Conservation (phyloP, 129 eudicot genomes). For the Lactuca sativa region DNA sequence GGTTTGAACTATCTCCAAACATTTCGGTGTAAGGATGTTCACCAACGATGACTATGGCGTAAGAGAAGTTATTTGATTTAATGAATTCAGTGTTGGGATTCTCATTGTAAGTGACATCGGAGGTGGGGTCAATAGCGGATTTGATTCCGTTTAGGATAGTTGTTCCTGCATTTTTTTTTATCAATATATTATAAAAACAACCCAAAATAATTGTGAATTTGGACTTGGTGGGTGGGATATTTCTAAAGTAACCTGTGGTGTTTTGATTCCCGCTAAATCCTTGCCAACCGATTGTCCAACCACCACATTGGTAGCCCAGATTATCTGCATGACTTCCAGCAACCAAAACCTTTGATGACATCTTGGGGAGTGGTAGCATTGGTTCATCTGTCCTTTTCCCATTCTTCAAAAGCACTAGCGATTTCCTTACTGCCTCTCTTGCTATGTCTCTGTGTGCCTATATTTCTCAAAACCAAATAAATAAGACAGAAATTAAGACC, state of each 20-base stretch:
- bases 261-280: constrained; percentile 58
- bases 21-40: constrained; percentile 68
- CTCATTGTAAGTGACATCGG: constrained; percentile 47
- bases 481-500: background rate
- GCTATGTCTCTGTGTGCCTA: constrained; percentile 63
- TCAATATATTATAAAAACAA: too few species aligned
- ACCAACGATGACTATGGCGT: constrained; percentile 65
- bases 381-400: constrained; percentile 44
- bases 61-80: constrained; percentile 45
- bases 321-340: constrained; percentile 74
- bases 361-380: constrained; percentile 56
- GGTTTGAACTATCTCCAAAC: constrained; percentile 60
- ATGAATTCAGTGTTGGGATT: constrained; percentile 44
- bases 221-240: too few species aligned
- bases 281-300: constrained; percentile 80
- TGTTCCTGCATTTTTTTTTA: constrained; percentile 54
- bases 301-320: constrained; percentile 75
- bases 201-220: too few species aligned
- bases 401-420: constrained; percentile 61
- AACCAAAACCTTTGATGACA: constrained; percentile 48
- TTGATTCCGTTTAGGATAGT: constrained; percentile 57
- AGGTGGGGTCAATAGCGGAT: constrained; percentile 42
- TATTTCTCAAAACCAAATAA: constrained; percentile 9
- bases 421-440: constrained; percentile 66
- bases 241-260: constrained; percentile 44